Evolutionary conservation across 78 protist genomes (phyloP).

Genomic region (Corallochytrium limacisporum): DNA sequence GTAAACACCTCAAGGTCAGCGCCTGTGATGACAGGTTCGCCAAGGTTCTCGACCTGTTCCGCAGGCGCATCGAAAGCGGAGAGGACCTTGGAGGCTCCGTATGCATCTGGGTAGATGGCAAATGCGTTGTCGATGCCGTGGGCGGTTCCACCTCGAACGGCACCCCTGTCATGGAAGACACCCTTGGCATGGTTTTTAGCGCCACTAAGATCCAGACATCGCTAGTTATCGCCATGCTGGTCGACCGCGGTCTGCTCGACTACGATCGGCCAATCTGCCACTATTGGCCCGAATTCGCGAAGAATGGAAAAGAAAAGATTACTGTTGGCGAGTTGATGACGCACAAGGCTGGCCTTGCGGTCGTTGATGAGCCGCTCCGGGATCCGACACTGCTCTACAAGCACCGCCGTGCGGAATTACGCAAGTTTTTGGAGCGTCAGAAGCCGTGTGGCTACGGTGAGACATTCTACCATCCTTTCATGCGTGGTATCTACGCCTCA

Average conservation of each 20-base stretch:
- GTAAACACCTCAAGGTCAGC: too few relatives aligned
- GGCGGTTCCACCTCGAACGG: too few relatives aligned
- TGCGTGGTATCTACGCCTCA: not conserved
- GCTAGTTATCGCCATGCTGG: not conserved
- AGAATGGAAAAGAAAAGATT: not conserved
- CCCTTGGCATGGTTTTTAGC: not conserved
- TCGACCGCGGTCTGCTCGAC: not conserved
- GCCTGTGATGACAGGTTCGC: too few relatives aligned
- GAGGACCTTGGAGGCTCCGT: too few relatives aligned
- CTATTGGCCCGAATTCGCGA: conserved; percentile 10
- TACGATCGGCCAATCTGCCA: not conserved
- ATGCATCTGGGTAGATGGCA: too few relatives aligned
- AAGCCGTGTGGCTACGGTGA: not conserved
- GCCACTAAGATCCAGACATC: not conserved
- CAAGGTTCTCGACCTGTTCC: too few relatives aligned
- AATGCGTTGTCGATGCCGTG: too few relatives aligned
- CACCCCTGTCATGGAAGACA: too few relatives aligned
- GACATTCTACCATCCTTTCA: not conserved
- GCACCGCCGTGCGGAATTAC: not conserved
- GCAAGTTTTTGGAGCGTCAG: not conserved
- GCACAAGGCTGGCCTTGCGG: not conserved
- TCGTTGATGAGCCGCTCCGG: too few relatives aligned
- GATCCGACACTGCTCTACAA: too few relatives aligned
- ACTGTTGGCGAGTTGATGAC: not conserved
- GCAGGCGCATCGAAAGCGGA: too few relatives aligned